Evolutionary conservation across 345 rosid species (phyloP).

Genomic region (Heritiera littoralis): DNA sequence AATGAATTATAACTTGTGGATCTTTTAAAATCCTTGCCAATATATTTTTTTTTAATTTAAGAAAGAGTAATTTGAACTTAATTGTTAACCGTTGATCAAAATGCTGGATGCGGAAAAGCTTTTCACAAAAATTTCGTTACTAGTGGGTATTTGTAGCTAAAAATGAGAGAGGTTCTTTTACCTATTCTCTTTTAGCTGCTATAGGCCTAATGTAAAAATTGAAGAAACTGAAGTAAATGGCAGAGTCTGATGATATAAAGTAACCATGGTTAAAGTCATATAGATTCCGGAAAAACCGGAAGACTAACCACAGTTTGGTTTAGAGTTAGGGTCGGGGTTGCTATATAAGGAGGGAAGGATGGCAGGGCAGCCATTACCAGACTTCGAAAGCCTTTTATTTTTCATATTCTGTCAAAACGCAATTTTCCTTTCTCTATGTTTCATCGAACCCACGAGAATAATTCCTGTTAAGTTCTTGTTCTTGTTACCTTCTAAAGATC

Average conservation of each 20-base stretch:
- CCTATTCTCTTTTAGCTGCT: background rate
- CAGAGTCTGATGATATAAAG: conserved; percentile 55
- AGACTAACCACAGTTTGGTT: conserved; percentile 55
- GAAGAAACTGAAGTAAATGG: background rate
- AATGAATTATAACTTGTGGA: too few species aligned
- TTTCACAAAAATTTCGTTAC: background rate
- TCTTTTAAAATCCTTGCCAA: too few species aligned
- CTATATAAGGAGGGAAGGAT: conserved; percentile 20
- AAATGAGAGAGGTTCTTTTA: background rate
- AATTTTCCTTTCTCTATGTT: background rate
- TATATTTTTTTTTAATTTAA: too few species aligned
- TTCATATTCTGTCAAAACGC: background rate
- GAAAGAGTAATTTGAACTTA: too few species aligned
- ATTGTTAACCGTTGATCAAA: background rate
- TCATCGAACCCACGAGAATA: background rate
- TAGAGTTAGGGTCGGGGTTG: conserved; percentile 18
- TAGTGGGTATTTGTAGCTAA: background rate
- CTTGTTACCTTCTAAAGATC: conserved; percentile 13
- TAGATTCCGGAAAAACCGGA: conserved; percentile 34
- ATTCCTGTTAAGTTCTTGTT: conserved; percentile 2
- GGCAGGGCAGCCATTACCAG: conserved; percentile 16
- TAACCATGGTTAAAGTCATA: conserved; percentile 49
- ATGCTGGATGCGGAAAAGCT: background rate
- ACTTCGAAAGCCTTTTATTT: background rate
- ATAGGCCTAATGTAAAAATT: conserved; percentile 1